phyloP scores from a whole-genome alignment of 768 basidiomycete species.

The Leccinum imitatum region DNA sequence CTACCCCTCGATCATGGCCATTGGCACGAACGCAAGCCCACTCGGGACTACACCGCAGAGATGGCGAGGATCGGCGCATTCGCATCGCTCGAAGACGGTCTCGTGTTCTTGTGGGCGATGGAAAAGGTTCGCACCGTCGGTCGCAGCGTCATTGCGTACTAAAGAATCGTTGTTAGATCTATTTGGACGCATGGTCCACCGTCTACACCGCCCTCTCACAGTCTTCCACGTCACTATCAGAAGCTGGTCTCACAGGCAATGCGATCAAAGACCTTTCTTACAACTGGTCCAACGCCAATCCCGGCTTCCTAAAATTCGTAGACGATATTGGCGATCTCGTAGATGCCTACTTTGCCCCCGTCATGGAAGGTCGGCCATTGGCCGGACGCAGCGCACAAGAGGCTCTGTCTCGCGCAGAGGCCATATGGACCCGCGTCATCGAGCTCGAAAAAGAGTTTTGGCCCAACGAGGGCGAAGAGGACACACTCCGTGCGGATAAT shows the following conservation, averaged over 20 bases:
- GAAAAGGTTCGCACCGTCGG: slow-evolving; percentile 49
- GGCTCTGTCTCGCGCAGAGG: slow-evolving; percentile 40
- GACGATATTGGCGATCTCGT: slow-evolving; percentile 48
- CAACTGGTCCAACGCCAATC: slow-evolving; percentile 54
- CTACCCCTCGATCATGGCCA: slow-evolving; percentile 40
- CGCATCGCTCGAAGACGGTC: slow-evolving; percentile 55
- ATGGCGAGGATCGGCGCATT: slow-evolving; percentile 53
- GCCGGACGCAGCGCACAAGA: slow-evolving; percentile 9
- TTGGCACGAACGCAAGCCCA: slow-evolving; percentile 57
- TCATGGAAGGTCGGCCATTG: slow-evolving; percentile 32
- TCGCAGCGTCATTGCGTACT: not conserved
- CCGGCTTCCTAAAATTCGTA: slow-evolving; percentile 56
- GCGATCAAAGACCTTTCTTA: slow-evolving; percentile 51
- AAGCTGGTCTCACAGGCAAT: slow-evolving; percentile 13
- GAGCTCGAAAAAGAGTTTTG: slow-evolving; percentile 64
- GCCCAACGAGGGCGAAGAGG: slow-evolving; percentile 46
- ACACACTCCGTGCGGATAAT: slow-evolving; percentile 2
- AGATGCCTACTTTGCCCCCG: slow-evolving; percentile 37
- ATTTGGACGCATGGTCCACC: slow-evolving; percentile 65
- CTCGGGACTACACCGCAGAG: slow-evolving; percentile 70
- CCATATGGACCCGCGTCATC: slow-evolving; percentile 55
- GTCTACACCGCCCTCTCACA: slow-evolving; percentile 33
- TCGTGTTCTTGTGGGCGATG: slow-evolving; percentile 80
- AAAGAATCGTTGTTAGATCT: slow-evolving; percentile 44
- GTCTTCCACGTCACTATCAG: not conserved